These are phyloP conservation scores for Elsinoe fawcettii DNA, from an alignment of 2,329 filamentous ascomycete genomes.

Conservation along the genomic window DNA sequence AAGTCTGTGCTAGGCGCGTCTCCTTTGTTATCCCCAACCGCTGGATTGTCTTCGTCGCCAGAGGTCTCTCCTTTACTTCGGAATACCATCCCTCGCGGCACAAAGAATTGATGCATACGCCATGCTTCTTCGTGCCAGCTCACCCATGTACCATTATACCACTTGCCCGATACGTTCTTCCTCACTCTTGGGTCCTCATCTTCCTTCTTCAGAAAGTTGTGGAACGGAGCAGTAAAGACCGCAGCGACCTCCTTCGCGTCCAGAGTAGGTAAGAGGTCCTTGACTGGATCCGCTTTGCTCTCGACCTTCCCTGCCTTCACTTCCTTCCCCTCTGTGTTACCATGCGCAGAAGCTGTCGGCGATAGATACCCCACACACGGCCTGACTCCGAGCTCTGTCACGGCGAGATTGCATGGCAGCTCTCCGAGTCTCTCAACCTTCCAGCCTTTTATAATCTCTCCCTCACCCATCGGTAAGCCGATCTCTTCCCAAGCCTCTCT, in stretches of 20 bases:
- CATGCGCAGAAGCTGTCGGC: background rate
- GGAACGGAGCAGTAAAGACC: conserved; percentile 84
- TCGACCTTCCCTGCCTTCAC: conserved; percentile 42
- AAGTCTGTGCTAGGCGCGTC: background rate
- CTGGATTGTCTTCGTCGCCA: conserved; percentile 15
- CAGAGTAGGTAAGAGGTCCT: conserved; percentile 52
- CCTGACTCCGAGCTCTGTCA: conserved; percentile 43
- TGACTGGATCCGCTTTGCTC: conserved; percentile 52
- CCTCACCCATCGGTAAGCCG: conserved; percentile 67
- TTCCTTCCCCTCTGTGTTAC: conserved; percentile 11
- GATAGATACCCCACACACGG: conserved; percentile 54
- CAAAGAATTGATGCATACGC: conserved; percentile 87
- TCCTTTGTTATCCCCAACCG: conserved; percentile 6
- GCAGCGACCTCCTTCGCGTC: conserved; percentile 89
- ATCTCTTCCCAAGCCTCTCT: conserved; percentile 92
- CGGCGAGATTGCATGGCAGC: conserved; percentile 54
- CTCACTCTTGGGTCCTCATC: conserved; percentile 44
- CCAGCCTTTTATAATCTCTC: conserved; percentile 66
- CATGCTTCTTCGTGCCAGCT: conserved; percentile 71
- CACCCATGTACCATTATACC: conserved; percentile 82
- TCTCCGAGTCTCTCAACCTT: conserved; percentile 79
- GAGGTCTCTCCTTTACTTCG: conserved; percentile 12
- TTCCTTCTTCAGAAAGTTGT: conserved; percentile 62
- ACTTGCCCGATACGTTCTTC: conserved; percentile 47
- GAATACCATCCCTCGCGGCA: conserved; percentile 40